Evolutionary conservation across 2,329 filamentous ascomycete species (phyloP), one percentile per base, ranked within the genome.

Genomic region (Ceratocystis destructans): DNA sequence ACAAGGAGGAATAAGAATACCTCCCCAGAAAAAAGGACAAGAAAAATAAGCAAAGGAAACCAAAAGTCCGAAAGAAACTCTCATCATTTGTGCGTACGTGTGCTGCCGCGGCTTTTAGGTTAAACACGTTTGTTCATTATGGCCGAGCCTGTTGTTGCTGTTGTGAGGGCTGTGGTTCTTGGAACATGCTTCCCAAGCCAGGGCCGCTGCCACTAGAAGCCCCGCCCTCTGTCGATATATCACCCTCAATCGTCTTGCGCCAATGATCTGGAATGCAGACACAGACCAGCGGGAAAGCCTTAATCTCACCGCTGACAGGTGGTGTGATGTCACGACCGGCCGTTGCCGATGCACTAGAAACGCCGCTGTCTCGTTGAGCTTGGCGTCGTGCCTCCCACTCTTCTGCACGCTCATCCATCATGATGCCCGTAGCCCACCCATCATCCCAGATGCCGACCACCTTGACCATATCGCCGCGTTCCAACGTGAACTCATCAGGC

Each of bases 371-470:
- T 69, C 94, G 85, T 73, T 96, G 91, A 44, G 85, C 79, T 72
- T 89, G 86, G 71, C 85, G 83, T 69, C 87, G 83, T 55, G 83
- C 82, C 71, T 96, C 89, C 86, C 90, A 96, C 70, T 96, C 90
- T 69, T 97, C 93, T 1, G 91, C 91, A 66, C 85, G 83, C 71
- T 96, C 89, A 65, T 87, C 82, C 66, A 96, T 78, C 73, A 95
- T 82, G 66, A 96, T 83, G 71, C 94, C 94, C 1, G 94, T 99
- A 10, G 94, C 94, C 94, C 94, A 99, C 61, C 94, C 94, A 74
- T 99, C 94, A 72, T 99, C 94, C 94, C 94, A 99, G 70, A 99
- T 99, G 69, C 94, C 94, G 41, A 97, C 88, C 15, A 99, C 87
- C 78, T 96, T 97, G 72, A 99, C 82, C 92, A 99, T 96, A 73